Conservation (phyloP, 495 filamentous ascomycete species). For the Lophium mytilinum region DNA sequence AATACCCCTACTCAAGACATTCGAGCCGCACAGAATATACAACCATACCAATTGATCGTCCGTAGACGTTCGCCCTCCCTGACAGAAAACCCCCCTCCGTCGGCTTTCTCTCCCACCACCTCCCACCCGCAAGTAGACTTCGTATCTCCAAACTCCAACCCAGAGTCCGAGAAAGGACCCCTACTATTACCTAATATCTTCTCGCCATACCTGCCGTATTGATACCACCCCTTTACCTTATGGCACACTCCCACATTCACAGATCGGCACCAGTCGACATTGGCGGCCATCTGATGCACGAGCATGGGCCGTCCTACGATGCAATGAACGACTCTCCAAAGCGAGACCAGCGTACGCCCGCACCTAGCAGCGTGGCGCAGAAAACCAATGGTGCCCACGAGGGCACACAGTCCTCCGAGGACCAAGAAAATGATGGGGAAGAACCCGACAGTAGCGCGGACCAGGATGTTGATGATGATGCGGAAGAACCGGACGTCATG, state of each 20-base stretch:
- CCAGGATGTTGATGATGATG: constrained; percentile 45
- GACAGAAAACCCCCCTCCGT: neutral
- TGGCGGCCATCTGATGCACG: constrained; percentile 11
- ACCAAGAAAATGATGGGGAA: constrained; percentile 17
- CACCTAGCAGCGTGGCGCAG: constrained; percentile 3
- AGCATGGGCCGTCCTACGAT: constrained; percentile 17
- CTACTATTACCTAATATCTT: no score
- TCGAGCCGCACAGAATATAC: constrained; percentile 21
- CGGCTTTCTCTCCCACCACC: neutral
- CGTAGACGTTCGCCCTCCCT: neutral
- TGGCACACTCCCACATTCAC: constrained; percentile 7
- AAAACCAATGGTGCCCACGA: constrained; percentile 7
- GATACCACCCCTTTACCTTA: neutral
- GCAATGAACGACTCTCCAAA: constrained; percentile 4
- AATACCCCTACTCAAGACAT: constrained; percentile 14
- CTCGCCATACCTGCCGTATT: neutral
- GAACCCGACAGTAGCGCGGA: constrained; percentile 25
- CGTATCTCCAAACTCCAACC: no score
- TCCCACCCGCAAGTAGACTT: neutral
- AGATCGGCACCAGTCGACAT: constrained; percentile 9
- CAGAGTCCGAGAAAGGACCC: no score
- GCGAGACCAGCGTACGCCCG: constrained; percentile 7
- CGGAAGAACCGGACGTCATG: constrained; percentile 41
- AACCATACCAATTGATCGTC: constrained; percentile 5
- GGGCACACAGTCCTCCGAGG: constrained; percentile 14